A percentile compares a stretch with the other conserved stretches of the same genome.
Conservation (phyloP, 225 moss, liverwort and hornwort genomes). For the Marchantia paleacea region DNA sequence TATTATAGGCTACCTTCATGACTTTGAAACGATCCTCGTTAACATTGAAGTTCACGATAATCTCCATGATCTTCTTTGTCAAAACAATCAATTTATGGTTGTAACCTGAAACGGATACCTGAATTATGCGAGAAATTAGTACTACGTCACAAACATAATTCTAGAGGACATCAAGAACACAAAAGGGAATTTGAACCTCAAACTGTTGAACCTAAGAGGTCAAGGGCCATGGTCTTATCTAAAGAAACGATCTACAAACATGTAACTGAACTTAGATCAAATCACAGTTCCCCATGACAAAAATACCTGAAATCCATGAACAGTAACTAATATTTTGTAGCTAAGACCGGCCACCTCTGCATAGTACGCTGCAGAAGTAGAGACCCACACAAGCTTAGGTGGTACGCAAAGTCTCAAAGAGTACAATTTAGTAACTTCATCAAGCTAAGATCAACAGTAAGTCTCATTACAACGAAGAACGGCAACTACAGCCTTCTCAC, state of each 20-base stretch:
- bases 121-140: slow-evolving; percentile 11
- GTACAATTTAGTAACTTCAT: background rate
- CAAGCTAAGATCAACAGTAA: background rate
- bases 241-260: no score
- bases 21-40: slow-evolving; percentile 82
- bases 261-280: background rate
- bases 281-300: background rate
- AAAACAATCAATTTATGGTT: slow-evolving; percentile 83
- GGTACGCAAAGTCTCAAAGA: background rate
- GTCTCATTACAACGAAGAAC: background rate
- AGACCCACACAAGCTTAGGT: background rate
- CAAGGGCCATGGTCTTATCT: background rate
- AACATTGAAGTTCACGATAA: slow-evolving; percentile 75
- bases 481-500: background rate
- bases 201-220: background rate
- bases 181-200: background rate
- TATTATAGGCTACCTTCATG: slow-evolving; percentile 59
- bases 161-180: background rate
- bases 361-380: slow-evolving; percentile 72
- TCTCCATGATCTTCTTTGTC: slow-evolving; percentile 84
- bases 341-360: slow-evolving; percentile 92
- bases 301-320: slow-evolving; percentile 80
- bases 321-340: slow-evolving; percentile 70
- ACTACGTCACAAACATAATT: background rate
- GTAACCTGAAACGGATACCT: slow-evolving; percentile 89